Evolutionary conservation across 345 rosid species (phyloP).

Genomic region (Linum trigynum): DNA sequence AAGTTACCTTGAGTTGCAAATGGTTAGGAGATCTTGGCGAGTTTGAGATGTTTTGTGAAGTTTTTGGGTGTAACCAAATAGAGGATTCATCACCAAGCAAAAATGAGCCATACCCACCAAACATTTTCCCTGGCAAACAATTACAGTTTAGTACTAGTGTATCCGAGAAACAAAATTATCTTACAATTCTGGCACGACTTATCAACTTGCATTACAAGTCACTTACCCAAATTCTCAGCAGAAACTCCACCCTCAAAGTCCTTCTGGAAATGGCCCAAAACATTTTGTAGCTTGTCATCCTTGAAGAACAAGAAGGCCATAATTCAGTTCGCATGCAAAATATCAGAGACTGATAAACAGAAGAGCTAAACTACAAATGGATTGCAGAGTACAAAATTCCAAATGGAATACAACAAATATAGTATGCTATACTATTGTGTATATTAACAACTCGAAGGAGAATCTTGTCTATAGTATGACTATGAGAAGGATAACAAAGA

Average conservation of each 20-base stretch:
- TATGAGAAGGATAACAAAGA: too few species aligned
- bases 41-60: constrained; percentile 23
- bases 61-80: constrained; percentile 25
- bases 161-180: constrained; percentile 4
- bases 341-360: too few species aligned
- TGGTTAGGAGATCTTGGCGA: constrained; percentile 23
- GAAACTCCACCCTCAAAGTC: constrained; percentile 39
- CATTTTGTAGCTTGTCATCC: constrained; percentile 59
- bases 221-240: constrained; percentile 54
- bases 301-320: constrained; percentile 22
- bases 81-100: constrained; percentile 38
- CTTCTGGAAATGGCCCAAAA: constrained; percentile 62
- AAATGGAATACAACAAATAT: too few species aligned
- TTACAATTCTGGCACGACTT: neutral
- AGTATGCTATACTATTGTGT: too few species aligned
- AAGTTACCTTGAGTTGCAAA: constrained; percentile 38
- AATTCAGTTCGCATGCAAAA: neutral
- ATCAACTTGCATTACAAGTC: constrained; percentile 8
- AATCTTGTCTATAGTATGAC: too few species aligned
- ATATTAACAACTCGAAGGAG: too few species aligned
- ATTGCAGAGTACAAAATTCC: too few species aligned
- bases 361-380: too few species aligned
- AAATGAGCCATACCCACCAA: constrained; percentile 66
- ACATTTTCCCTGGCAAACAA: constrained; percentile 46
- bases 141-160: constrained; percentile 11